A percentile compares a stretch with the other conserved stretches of the same genome.
These are phyloP conservation scores for Clavispora santaluciae DNA, from an alignment of 805 yeast species.

Conservation along the genomic window DNA sequence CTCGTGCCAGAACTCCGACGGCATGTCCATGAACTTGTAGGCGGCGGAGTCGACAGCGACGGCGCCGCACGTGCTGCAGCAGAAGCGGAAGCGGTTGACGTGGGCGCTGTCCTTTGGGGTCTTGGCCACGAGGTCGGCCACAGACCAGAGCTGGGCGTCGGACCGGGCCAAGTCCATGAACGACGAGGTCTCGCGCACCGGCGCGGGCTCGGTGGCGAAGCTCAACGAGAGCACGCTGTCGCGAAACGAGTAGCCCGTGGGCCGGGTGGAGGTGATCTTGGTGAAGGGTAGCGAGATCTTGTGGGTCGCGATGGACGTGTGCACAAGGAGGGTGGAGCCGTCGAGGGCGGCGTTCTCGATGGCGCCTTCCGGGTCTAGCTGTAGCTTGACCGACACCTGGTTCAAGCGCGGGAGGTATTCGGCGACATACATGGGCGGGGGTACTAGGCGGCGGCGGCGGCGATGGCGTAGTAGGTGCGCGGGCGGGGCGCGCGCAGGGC, in stretches of 20 bases:
- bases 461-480: no score
- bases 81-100: slow-evolving; percentile 23
- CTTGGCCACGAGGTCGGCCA: slow-evolving; percentile 31
- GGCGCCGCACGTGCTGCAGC: slow-evolving; percentile 28
- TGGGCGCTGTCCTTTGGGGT: slow-evolving; percentile 23
- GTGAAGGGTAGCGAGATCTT: not conserved
- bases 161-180: slow-evolving; percentile 12
- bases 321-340: not conserved
- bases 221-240: not conserved
- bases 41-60: slow-evolving; percentile 25
- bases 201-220: not conserved
- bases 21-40: slow-evolving; percentile 56
- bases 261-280: not conserved
- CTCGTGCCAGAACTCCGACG: slow-evolving; percentile 91
- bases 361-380: not conserved
- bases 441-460: no score
- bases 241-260: not conserved
- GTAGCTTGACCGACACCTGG: slow-evolving; percentile 11
- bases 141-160: slow-evolving; percentile 33
- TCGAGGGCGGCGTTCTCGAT: not conserved
- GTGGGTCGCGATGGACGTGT: not conserved
- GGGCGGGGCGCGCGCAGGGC: no score
- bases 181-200: not conserved
- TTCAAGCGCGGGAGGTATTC: slow-evolving; percentile 15
- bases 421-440: slow-evolving; percentile 8